These are phyloP conservation scores for Backusella sp. DNA, from an alignment of 192 early-diverging fungal species.

Conservation along the genomic window DNA sequence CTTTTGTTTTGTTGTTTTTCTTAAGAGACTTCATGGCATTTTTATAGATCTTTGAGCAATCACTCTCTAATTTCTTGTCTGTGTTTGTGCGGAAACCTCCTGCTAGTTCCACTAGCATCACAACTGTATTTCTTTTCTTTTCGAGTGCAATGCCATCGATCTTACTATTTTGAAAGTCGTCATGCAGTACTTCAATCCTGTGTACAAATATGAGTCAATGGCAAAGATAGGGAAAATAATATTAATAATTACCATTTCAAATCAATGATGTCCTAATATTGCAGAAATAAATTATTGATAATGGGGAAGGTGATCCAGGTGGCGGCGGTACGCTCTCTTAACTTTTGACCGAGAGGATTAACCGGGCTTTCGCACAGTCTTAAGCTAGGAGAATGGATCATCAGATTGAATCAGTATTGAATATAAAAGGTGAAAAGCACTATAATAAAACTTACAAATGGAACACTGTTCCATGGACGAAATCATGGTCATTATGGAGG, in stretches of 20 bases:
- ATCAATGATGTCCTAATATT: constrained; percentile 2
- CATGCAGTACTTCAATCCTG: not conserved
- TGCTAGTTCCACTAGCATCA: not conserved
- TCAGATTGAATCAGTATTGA: not conserved
- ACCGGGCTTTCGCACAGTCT: constrained; percentile 13
- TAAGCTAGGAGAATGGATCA: not conserved
- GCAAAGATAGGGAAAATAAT: constrained; percentile 8
- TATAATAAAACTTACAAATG: too few species aligned
- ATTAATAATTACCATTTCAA: not conserved
- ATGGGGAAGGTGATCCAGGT: constrained; percentile 3
- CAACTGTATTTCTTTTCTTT: not conserved
- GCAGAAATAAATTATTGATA: not conserved
- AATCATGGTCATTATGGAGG: constrained; percentile 5
- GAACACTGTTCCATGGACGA: not conserved
- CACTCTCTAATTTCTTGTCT: not conserved
- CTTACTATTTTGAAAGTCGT: not conserved
- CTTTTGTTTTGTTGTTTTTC: not conserved
- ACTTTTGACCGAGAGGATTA: not conserved
- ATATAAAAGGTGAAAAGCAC: constrained; percentile 8
- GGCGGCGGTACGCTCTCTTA: not conserved
- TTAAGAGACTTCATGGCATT: not conserved
- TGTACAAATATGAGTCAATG: not conserved
- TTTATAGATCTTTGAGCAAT: not conserved
- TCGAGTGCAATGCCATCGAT: not conserved
- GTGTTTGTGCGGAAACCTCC: not conserved